phyloP scores from a whole-genome alignment of 129 eudicot genomes.

The Saposhnikovia divaricata region DNA sequence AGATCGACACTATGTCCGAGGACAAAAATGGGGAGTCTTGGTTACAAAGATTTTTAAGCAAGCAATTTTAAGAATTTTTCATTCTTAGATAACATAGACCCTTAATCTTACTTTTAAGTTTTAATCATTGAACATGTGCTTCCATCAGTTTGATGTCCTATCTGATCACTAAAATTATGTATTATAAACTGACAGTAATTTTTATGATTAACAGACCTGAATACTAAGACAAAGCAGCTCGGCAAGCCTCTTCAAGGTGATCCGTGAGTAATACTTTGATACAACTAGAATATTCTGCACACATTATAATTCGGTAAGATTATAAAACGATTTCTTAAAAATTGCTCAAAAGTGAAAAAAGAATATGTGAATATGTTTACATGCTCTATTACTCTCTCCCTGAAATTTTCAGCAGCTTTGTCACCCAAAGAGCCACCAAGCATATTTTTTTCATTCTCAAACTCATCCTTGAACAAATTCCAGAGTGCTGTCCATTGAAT shows the following conservation, averaged over 20 bases:
- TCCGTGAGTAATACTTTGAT: constrained; percentile 76
- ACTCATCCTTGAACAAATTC: constrained; percentile 68
- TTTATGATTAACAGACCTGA: constrained; percentile 38
- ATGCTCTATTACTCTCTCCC: constrained; percentile 85
- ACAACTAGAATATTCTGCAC: constrained; percentile 80
- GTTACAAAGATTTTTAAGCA: no score
- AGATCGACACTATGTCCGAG: no score
- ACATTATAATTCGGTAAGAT: background rate
- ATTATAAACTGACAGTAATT: background rate
- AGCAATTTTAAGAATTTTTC: no score
- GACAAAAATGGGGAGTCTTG: no score
- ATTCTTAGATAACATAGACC: background rate
- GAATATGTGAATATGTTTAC: constrained; percentile 25
- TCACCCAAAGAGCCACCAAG: constrained; percentile 84
- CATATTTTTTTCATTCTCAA: constrained; percentile 78
- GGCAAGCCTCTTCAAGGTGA: constrained; percentile 74
- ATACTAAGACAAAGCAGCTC: constrained; percentile 70
- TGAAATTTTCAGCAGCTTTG: constrained; percentile 80
- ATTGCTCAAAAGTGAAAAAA: background rate
- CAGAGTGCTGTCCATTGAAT: constrained; percentile 83
- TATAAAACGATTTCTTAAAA: background rate
- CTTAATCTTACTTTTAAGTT: background rate
- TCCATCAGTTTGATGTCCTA: background rate
- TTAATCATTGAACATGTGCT: background rate
- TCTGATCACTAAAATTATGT: background rate